Evolutionary conservation across 441 rosid species (phyloP).

Genomic region (Croton setiger): DNA sequence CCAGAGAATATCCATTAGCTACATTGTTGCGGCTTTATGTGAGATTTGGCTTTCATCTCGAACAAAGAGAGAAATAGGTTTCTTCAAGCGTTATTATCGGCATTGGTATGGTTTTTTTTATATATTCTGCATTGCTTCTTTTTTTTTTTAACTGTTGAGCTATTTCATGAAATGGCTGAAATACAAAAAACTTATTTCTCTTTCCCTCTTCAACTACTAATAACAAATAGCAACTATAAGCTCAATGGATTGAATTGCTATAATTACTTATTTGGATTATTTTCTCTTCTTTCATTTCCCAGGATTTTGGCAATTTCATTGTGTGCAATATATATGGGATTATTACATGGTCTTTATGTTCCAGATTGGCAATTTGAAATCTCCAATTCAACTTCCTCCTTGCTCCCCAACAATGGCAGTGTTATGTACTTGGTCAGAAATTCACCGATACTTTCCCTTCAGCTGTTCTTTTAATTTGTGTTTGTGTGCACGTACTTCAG

Average conservation of each 20-base stretch:
- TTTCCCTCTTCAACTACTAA: background rate
- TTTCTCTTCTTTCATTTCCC: background rate
- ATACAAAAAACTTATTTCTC: background rate
- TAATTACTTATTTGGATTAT: background rate
- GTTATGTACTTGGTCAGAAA: conserved; percentile 21
- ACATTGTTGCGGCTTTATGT: conserved; percentile 31
- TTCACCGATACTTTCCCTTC: background rate
- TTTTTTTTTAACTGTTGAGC: background rate
- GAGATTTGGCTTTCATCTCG: conserved; percentile 33
- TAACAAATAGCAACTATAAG: background rate
- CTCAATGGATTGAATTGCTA: background rate
- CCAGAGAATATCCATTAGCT: conserved; percentile 38
- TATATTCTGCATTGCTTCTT: background rate
- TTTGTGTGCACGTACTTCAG: background rate
- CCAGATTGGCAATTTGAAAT: conserved; percentile 33
- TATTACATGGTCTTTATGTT: conserved; percentile 28
- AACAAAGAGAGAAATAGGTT: conserved; percentile 14
- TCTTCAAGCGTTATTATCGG: conserved; percentile 25
- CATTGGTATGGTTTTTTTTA: conserved; percentile 25
- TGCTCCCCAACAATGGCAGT: conserved; percentile 9
- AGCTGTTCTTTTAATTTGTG: background rate
- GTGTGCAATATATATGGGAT: conserved; percentile 22
- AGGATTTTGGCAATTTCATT: conserved; percentile 26
- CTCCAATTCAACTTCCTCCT: conserved; percentile 10
- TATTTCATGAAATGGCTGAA: background rate